Evolutionary conservation across 768 basidiomycete genomes (phyloP), one percentile per base, ranked within the genome.

Genomic region (Kwoniella europaea): DNA sequence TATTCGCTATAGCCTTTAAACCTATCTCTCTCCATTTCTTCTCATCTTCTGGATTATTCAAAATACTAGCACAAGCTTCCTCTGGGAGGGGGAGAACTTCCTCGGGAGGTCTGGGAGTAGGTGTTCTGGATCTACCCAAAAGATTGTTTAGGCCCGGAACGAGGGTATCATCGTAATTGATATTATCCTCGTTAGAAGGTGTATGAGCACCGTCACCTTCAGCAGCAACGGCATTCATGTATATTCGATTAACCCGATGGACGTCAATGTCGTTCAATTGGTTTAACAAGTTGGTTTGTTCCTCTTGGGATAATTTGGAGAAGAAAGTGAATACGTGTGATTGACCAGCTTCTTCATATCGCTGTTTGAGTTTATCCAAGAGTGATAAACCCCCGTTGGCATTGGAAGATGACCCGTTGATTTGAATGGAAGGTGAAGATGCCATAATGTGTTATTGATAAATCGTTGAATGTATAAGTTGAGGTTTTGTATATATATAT

Each of bases 291-390:
- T 88, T 80, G 9, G 84, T 80, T 77, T 89, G 92, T 77, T 95
- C 90, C 4, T 85, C 64, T 4, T 89, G 84, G 56, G 88, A 84
- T 69, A 98, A 90, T 46, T 86, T 85, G 67, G 89, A 86, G 90
- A 90, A 97, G 86, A 96, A 97, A 43, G 89, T 87, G 84, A 98
- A 88, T 79, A 98, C 88, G 82, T 98, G 97, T 71, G 84, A 90
- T 86, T 99, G 97, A 68, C 89, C 90, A 59, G 94, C 93, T 59
- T 88, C 86, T 72, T 90, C 86, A 85, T 92, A 98, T 55, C 46
- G 24, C 3, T 18, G 50, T 35, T 50, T 54, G 3, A 70, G n/a
- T 22, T 60, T 68, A 13, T 61, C 67, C 10, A 68, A 13, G n/a
- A 70, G 54, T 13, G 68, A 22, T 12, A n/a, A 18, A 16, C 52